Percentiles rank a stretch among this genome's conserved stretches.
Conservation (phyloP, 1,139 yeast species). For the Saccharomyces pastorianus region DNA sequence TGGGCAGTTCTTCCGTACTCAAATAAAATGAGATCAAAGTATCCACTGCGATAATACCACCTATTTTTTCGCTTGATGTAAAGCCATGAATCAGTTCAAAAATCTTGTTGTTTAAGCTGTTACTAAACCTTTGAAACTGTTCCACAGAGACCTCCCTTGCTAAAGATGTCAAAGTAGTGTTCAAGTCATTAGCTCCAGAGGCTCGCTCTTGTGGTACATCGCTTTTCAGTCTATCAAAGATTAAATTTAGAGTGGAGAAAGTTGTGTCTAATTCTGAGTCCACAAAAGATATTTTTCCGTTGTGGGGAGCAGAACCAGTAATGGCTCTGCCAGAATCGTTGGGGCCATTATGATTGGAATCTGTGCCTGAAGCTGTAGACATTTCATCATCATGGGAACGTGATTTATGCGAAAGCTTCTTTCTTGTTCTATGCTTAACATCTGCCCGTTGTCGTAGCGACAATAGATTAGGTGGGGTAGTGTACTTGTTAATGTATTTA, state of each 20-base stretch:
- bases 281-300: constrained; percentile 9
- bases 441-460: constrained; percentile 22
- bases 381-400: constrained; percentile 20
- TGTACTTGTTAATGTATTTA: not conserved
- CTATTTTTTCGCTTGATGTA: constrained; percentile 65
- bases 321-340: constrained; percentile 15
- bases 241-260: constrained; percentile 22
- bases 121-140: constrained; percentile 71
- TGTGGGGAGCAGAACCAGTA: constrained; percentile 7
- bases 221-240: constrained; percentile 29
- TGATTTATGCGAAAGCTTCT: constrained; percentile 19
- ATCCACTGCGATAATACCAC: constrained; percentile 88
- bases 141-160: constrained; percentile 73
- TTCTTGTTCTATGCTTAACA: constrained; percentile 17
- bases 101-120: constrained; percentile 78
- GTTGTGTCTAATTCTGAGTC: constrained; percentile 23
- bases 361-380: constrained; percentile 20
- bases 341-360: constrained; percentile 16
- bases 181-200: constrained; percentile 58
- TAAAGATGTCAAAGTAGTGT: constrained; percentile 57
- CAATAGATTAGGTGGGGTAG: constrained; percentile 10
- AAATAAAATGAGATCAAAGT: constrained; percentile 74
- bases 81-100: constrained; percentile 77
- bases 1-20: constrained; percentile 72
- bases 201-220: constrained; percentile 40